Evolutionary conservation across 352 stramenopile genomes (phyloP).

Genomic region (Phytophthora pseudosyringae): DNA sequence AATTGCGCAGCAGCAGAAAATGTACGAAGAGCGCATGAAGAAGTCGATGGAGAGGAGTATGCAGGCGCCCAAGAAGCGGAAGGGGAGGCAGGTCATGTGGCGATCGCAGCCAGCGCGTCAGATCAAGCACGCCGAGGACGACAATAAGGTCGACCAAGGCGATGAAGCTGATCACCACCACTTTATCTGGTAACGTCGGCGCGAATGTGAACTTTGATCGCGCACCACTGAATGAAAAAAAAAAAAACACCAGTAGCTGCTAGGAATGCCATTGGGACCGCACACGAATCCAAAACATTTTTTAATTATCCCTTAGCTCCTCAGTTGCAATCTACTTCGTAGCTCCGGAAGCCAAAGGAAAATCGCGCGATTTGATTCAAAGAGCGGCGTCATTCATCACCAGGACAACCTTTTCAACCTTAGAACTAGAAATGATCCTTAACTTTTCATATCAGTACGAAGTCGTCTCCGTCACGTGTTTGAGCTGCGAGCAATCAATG

Average conservation of each 20-base stretch:
- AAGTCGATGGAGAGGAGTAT: conserved; percentile 94
- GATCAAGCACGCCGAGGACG: conserved; percentile 77
- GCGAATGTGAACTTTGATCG: too few relatives aligned
- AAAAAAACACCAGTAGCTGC: too few relatives aligned
- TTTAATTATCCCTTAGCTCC: too few relatives aligned
- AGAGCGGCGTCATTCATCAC: too few relatives aligned
- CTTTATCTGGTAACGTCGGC: conserved; percentile 69
- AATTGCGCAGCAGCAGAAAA: conserved; percentile 92
- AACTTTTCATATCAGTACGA: background rate
- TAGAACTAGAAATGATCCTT: too few relatives aligned
- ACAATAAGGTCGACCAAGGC: conserved; percentile 81
- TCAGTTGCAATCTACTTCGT: too few relatives aligned
- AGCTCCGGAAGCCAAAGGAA: too few relatives aligned
- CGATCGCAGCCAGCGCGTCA: conserved; percentile 84
- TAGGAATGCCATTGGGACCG: too few relatives aligned
- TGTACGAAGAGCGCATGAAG: conserved; percentile 94
- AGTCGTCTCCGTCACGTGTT: background rate
- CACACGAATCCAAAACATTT: too few relatives aligned
- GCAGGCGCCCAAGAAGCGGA: conserved; percentile 93
- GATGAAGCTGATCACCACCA: conserved; percentile 87
- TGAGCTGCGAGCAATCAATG: conserved; percentile 15
- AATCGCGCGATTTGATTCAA: background rate
- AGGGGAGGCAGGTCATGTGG: conserved; percentile 94
- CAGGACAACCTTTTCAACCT: too few relatives aligned
- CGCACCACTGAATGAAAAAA: too few relatives aligned